Evolutionary conservation across 805 yeast genomes (phyloP), one percentile per base, ranked within the genome.

Genomic region (Candida vaughaniae): DNA sequence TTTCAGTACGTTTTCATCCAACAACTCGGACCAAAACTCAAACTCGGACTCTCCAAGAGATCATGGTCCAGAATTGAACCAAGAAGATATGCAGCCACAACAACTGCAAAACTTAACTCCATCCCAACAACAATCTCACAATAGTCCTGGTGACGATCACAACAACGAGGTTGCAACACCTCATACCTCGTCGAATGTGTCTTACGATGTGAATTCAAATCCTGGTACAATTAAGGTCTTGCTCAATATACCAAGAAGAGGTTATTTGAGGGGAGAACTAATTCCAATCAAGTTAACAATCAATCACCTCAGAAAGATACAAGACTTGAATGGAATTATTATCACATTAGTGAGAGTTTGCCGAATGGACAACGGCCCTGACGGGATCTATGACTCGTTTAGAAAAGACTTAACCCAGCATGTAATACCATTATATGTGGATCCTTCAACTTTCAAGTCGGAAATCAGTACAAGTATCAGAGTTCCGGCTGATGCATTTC

Each of bases 401-500:
- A 66, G 97, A 39, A 89, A 89, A 55, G 97, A 89, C 55, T 64
- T 89, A 5, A 76, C 82, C 25, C 97, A 89, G 59, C 73, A 77
- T 23, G 75, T 87, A 1, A 71, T 83, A 1, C 95, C 96, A 1
- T 61, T 89, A 9, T 82, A 78, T 45, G 77, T 87, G n/a, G 90
- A 87, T 53, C 87, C 90, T 1, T 64, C 53, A 10, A 72, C 83
- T 1, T 64, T 78, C 26, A 60, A 69, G 12, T 71, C 80, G 27
- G 80, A 76, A 22, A 68, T 82, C 7, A 76, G 75, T 22, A 77
- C 90, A 0, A 73, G 77, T 27, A 59, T 89, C 15, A 69, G 80
- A 43, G 80, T 89, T 0, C 96, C 97, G 0, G 77, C 84, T 0
- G 96, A 89, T 49, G 80, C 85, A 0, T 87, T 89, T 54, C 95